Percentiles rank a stretch among this genome's conserved stretches.
These are phyloP conservation scores for Cryptosporidium muris DNA, from an alignment of 169 alveolate species.

Conservation along the genomic window DNA sequence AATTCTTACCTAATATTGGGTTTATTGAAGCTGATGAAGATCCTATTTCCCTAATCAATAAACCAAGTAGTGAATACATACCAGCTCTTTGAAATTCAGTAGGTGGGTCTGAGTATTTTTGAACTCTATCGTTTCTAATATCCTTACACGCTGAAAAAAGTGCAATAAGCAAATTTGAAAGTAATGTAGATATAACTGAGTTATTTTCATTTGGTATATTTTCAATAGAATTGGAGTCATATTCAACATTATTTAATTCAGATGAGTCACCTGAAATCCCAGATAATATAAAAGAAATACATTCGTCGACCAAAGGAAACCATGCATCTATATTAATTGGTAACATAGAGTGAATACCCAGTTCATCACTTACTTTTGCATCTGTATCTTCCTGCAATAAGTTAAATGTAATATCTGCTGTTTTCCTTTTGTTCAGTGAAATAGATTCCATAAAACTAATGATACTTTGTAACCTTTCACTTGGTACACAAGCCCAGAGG, in stretches of 20 bases:
- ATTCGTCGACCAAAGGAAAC: conserved; percentile 65
- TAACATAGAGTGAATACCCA: conserved; percentile 7
- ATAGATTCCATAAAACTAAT: conserved; percentile 32
- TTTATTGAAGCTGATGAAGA: neutral
- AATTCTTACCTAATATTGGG: neutral
- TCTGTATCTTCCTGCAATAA: too few species aligned
- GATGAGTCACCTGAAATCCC: conserved; percentile 26
- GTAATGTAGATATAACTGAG: neutral
- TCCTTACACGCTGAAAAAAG: conserved; percentile 64
- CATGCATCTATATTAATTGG: conserved; percentile 47
- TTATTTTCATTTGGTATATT: neutral
- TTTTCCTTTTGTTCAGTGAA: neutral
- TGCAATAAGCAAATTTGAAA: conserved; percentile 10
- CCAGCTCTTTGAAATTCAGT: conserved; percentile 70
- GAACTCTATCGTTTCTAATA: conserved; percentile 43
- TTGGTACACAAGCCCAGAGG: conserved; percentile 61
- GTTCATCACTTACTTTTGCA: neutral
- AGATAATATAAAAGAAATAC: conserved; percentile 45
- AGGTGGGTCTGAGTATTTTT: conserved; percentile 57
- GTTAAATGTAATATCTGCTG: neutral
- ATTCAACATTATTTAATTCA: neutral
- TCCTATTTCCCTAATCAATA: conserved; percentile 38
- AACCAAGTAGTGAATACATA: conserved; percentile 59
- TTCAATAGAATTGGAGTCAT: neutral
- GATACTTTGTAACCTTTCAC: conserved; percentile 35